Evolutionary conservation across 2,329 filamentous ascomycete genomes (phyloP).

Genomic region (Phoma sp.): DNA sequence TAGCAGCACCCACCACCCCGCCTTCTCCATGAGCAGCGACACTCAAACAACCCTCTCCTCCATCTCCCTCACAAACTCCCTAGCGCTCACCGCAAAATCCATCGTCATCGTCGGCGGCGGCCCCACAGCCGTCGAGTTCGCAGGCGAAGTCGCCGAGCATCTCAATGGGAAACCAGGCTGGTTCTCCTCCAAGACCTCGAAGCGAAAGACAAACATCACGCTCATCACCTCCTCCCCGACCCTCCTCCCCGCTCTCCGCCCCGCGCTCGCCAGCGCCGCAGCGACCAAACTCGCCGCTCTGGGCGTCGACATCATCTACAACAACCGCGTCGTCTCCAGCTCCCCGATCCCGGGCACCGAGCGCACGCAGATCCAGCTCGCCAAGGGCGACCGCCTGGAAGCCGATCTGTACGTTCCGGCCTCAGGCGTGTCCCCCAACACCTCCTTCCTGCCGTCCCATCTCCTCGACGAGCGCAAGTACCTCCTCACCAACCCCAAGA

Average conservation of each 20-base stretch:
- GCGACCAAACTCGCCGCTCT: constrained; percentile 54
- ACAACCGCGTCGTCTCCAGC: constrained; percentile 40
- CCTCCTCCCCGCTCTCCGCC: constrained; percentile 51
- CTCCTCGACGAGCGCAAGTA: constrained; percentile 56
- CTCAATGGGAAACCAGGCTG: constrained; percentile 50
- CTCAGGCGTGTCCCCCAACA: constrained; percentile 60
- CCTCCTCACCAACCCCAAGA: constrained; percentile 55
- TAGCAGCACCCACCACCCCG: constrained; percentile 53
- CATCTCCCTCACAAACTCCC: constrained; percentile 45
- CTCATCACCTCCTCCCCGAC: constrained; percentile 51
- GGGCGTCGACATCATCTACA: constrained; percentile 55
- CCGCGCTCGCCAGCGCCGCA: constrained; percentile 50
- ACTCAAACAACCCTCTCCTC: constrained; percentile 32
- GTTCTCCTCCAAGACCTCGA: constrained; percentile 36
- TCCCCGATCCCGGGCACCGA: constrained; percentile 34
- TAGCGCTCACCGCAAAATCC: constrained; percentile 47
- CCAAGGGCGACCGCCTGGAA: constrained; percentile 54
- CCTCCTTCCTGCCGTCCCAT: constrained; percentile 56
- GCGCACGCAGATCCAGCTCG: constrained; percentile 47
- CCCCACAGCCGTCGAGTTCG: constrained; percentile 56
- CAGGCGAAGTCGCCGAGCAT: constrained; percentile 55
- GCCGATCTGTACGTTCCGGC: constrained; percentile 62
- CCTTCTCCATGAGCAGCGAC: constrained; percentile 51
- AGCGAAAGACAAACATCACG: constrained; percentile 49
- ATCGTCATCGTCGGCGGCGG: constrained; percentile 59